These are phyloP conservation scores for Phytophthora sojae DNA, from an alignment of 352 stramenopile genomes.

Conservation along the genomic window DNA sequence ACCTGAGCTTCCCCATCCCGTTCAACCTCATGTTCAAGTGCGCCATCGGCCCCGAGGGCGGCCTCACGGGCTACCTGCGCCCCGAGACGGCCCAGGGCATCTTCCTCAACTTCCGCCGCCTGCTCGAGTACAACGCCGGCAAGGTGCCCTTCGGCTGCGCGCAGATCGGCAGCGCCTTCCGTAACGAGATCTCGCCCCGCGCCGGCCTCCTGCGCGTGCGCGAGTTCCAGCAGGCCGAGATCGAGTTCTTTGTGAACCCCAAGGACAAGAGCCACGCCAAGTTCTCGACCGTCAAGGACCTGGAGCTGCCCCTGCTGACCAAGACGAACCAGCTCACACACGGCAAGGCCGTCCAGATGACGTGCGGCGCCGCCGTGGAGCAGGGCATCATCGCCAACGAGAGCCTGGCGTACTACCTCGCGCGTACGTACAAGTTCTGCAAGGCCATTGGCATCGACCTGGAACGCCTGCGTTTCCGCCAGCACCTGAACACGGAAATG, in stretches of 20 bases:
- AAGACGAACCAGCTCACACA: constrained; percentile 96
- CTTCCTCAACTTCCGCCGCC: constrained; percentile 99
- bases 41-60: constrained; percentile 98
- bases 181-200: constrained; percentile 98
- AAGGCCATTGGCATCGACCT: constrained; percentile 95
- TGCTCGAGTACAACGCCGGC: constrained; percentile 98
- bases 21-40: constrained; percentile 99
- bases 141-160: constrained; percentile 90
- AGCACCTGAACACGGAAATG: constrained; percentile 99
- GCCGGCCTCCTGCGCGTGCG: constrained; percentile 97
- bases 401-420: constrained; percentile 99
- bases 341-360: constrained; percentile 96
- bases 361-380: constrained; percentile 91
- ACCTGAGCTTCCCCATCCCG: constrained; percentile 96
- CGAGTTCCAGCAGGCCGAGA: constrained; percentile 99
- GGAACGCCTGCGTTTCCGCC: constrained; percentile 96
- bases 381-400: constrained; percentile 98
- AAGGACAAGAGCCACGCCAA: constrained; percentile 98
- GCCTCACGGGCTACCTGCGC: constrained; percentile 96
- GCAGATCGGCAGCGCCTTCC: constrained; percentile 91
- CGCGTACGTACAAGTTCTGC: constrained; percentile 97
- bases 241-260: constrained; percentile 99
- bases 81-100: constrained; percentile 99
- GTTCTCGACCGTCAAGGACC: constrained; percentile 90
- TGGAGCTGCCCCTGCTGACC: constrained; percentile 91